Percentiles rank a stretch among this genome's conserved stretches.
Evolutionary conservation across 805 yeast genomes (phyloP).

Genomic region (Suhomyces sp.): DNA sequence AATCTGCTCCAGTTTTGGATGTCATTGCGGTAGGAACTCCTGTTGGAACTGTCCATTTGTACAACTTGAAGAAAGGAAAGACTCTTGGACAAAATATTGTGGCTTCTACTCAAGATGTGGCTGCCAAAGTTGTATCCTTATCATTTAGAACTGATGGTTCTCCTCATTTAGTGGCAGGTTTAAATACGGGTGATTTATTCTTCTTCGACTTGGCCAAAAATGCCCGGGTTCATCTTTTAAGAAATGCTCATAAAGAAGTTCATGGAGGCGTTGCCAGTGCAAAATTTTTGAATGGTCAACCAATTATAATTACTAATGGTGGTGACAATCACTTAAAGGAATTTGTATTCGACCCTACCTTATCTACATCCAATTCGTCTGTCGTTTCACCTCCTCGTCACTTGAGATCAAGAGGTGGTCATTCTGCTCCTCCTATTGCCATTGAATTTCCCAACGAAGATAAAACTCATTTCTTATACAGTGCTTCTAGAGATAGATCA

Average conservation of each 20-base stretch:
- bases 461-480: constrained; percentile 74
- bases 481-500: constrained; percentile 83
- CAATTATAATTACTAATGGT: constrained; percentile 85
- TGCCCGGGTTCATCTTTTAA: constrained; percentile 71
- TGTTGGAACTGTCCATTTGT: constrained; percentile 63
- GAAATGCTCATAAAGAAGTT: constrained; percentile 68
- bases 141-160: constrained; percentile 92
- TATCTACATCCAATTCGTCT: constrained; percentile 60
- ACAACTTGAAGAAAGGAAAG: constrained; percentile 66
- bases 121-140: constrained; percentile 52
- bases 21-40: constrained; percentile 74
- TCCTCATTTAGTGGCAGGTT: constrained; percentile 77
- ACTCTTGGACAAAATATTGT: constrained; percentile 49
- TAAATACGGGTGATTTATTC: constrained; percentile 75
- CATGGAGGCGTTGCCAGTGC: constrained; percentile 78
- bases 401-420: constrained; percentile 96
- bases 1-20: constrained; percentile 85
- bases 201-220: constrained; percentile 79
- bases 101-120: constrained; percentile 39
- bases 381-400: constrained; percentile 88
- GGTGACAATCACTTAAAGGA: constrained; percentile 89
- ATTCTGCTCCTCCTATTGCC: constrained; percentile 80
- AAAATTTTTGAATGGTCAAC: constrained; percentile 84
- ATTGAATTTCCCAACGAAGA: constrained; percentile 75
- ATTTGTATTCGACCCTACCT: constrained; percentile 88